A percentile compares a stretch with the other conserved stretches of the same genome.
These are phyloP conservation scores for Stygiomarasmius scandens DNA, from an alignment of 1,284 basidiomycete genomes.

Conservation along the genomic window DNA sequence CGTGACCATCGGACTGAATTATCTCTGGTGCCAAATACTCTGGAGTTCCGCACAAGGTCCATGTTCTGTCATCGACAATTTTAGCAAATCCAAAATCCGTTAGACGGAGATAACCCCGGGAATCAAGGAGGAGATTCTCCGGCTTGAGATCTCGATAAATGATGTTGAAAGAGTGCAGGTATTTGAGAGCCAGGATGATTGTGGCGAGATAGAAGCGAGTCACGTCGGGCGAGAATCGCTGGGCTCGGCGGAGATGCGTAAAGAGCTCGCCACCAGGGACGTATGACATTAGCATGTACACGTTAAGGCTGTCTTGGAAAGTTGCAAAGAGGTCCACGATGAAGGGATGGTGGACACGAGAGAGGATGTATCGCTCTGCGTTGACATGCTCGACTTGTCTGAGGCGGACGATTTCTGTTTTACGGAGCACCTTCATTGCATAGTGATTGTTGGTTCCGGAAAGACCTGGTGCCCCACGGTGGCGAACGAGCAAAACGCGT, in stretches of 20 bases:
- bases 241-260: constrained; percentile 88
- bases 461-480: constrained; percentile 51
- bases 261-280: constrained; percentile 98
- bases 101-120: constrained; percentile 94
- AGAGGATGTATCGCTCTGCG: constrained; percentile 94
- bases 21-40: constrained; percentile 97
- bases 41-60: constrained; percentile 98
- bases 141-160: constrained; percentile 99
- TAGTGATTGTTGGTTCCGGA: constrained; percentile 68
- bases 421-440: constrained; percentile 91
- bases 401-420: constrained; percentile 92
- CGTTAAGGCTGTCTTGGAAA: constrained; percentile 92
- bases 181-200: constrained; percentile 94
- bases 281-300: constrained; percentile 99
- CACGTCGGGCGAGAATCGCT: constrained; percentile 96
- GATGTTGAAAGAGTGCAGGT: constrained; percentile 97
- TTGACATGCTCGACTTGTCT: constrained; percentile 99
- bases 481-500: constrained; percentile 84
- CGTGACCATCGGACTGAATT: constrained; percentile 96
- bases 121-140: constrained; percentile 94
- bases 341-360: constrained; percentile 81
- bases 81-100: constrained; percentile 99
- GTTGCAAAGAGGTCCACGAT: constrained; percentile 91
- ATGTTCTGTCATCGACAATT: constrained; percentile 97
- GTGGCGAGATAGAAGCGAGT: constrained; percentile 99